phyloP scores from a whole-genome alignment of 371 early-diverging fungal genomes.

The Mucor racemosus region DNA sequence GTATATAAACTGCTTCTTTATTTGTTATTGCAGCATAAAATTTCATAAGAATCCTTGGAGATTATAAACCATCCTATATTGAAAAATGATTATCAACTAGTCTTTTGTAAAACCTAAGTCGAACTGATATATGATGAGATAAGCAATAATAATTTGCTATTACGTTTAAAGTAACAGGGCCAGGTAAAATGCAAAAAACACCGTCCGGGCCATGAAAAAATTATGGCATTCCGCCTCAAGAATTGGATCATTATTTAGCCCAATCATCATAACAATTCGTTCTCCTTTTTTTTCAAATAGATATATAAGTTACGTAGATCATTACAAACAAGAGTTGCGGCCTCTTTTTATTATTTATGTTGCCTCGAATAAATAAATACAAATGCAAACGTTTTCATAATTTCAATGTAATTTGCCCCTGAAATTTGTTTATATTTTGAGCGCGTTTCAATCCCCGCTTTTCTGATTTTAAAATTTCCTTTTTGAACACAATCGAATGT shows the following conservation, averaged over 20 bases:
- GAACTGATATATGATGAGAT: conserved; percentile 19
- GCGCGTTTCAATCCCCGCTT: conserved; percentile 6
- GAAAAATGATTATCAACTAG: background rate
- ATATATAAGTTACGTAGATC: background rate
- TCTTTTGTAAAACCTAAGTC: background rate
- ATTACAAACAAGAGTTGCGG: background rate
- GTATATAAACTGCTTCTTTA: conserved; percentile 6
- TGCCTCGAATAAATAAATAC: background rate
- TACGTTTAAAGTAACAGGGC: conserved; percentile 31
- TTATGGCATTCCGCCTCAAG: conserved; percentile 9
- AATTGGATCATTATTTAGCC: conserved; percentile 23
- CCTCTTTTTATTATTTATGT: background rate
- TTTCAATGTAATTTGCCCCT: conserved; percentile 10
- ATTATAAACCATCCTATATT: background rate
- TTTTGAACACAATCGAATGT: conserved; percentile 9
- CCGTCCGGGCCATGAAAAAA: conserved; percentile 45
- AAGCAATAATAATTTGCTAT: conserved; percentile 13
- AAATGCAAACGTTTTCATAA: background rate
- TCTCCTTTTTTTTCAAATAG: background rate
- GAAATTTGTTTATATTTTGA: background rate
- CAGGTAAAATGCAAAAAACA: conserved; percentile 41
- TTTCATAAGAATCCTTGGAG: background rate
- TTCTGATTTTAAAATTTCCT: background rate
- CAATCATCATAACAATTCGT: background rate
- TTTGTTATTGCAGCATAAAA: conserved; percentile 2